Conservation (phyloP, 768 basidiomycete genomes). For the Favolaschia claudopus region DNA sequence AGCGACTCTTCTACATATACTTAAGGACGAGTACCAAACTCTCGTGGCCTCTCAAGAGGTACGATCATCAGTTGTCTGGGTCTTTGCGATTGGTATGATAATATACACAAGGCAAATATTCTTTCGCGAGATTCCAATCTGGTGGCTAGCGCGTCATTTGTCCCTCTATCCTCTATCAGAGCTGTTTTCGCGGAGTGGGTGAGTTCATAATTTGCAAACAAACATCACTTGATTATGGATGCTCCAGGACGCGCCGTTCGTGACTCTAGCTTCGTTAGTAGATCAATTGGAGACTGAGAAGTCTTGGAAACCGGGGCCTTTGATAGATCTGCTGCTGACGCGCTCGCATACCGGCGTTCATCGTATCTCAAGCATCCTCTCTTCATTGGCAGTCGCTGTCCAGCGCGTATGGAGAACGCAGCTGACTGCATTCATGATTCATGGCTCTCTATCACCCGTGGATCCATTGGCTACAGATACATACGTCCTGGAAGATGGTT, state of each 20-base stretch:
- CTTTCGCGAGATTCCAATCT: conserved; percentile 76
- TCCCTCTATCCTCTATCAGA: conserved; percentile 84
- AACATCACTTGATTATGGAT: no score
- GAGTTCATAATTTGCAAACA: no score
- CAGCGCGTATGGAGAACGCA: conserved; percentile 87
- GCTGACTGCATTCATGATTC: conserved; percentile 80
- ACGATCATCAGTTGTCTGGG: no score
- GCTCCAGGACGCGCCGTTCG: conserved; percentile 86
- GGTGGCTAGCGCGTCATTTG: conserved; percentile 83
- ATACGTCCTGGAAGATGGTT: conserved; percentile 66
- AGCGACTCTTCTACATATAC: conserved; percentile 73
- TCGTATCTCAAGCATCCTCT: conserved; percentile 74
- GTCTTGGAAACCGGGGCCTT: conserved; percentile 75
- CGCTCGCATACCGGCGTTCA: conserved; percentile 83
- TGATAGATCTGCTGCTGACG: conserved; percentile 80
- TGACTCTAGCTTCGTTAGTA: conserved; percentile 71
- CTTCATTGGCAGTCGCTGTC: conserved; percentile 74
- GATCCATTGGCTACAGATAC: conserved; percentile 74
- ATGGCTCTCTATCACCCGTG: conserved; percentile 72
- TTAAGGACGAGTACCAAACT: conserved; percentile 81
- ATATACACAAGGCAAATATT: conserved; percentile 56
- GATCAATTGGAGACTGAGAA: conserved; percentile 63
- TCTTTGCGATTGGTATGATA: no score
- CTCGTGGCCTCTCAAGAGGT: conserved; percentile 80
- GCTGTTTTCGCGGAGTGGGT: conserved; percentile 89